phyloP scores from a whole-genome alignment of 345 rosid genomes.

The Brassica incana region DNA sequence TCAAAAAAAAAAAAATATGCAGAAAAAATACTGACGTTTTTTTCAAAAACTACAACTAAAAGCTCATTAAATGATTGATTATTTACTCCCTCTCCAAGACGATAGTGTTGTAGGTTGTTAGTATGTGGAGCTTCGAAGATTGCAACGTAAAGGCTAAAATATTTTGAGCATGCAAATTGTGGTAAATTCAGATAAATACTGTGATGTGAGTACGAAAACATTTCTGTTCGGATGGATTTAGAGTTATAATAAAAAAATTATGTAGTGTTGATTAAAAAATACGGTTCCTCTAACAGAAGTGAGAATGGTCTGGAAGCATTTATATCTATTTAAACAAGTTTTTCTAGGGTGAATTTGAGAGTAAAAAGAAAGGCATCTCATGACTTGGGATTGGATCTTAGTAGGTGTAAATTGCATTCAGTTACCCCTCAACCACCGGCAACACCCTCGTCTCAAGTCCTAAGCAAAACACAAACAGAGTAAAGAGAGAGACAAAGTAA shows the following conservation, averaged over 20 bases:
- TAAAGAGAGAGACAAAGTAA: too few relatives aligned
- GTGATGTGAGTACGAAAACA: neutral
- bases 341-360: too few relatives aligned
- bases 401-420: neutral
- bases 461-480: neutral
- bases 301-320: too few relatives aligned
- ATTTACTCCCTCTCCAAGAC: constrained; percentile 3
- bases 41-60: neutral
- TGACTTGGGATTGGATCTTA: neutral
- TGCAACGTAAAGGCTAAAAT: neutral
- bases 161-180: neutral
- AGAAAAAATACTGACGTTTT: neutral
- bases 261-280: too few relatives aligned
- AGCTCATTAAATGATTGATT: neutral
- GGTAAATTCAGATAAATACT: neutral
- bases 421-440: neutral
- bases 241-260: neutral
- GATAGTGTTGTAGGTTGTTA: neutral
- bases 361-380: too few relatives aligned
- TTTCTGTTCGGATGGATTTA: neutral
- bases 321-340: too few relatives aligned
- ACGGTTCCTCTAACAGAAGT: too few relatives aligned
- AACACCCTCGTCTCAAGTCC: neutral
- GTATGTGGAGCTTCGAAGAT: neutral
- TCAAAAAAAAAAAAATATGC: too few relatives aligned